Evolutionary conservation across 331 rosid species (phyloP).

Genomic region (Rosa hybrid): DNA sequence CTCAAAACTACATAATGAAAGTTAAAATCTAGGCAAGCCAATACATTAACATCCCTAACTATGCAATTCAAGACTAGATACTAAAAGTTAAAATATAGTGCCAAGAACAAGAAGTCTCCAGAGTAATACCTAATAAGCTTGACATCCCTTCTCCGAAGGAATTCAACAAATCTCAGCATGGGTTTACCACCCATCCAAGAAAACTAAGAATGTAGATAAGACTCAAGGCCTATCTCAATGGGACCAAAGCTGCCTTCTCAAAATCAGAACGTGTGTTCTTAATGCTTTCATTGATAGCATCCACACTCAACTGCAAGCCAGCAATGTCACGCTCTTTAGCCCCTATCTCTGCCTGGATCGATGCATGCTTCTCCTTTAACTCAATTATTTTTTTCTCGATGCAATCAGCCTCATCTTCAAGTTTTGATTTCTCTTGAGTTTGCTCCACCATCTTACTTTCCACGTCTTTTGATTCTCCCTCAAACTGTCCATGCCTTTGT

Average conservation of each 20-base stretch:
- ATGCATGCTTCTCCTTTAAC: constrained; percentile 31
- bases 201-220: not conserved
- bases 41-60: not conserved
- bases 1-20: not conserved
- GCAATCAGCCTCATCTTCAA: constrained; percentile 30
- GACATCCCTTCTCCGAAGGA: not conserved
- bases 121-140: not conserved
- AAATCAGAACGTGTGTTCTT: constrained; percentile 22
- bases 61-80: constrained; percentile 5
- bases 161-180: not conserved
- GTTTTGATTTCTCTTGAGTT: constrained; percentile 24
- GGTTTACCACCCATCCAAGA: not conserved
- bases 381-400: constrained; percentile 31
- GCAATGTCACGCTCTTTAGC: constrained; percentile 23
- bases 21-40: not conserved
- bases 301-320: constrained; percentile 9
- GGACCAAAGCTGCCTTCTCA: constrained; percentile 24
- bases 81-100: not conserved
- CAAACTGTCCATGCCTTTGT: constrained; percentile 26
- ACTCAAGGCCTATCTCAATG: constrained; percentile 7
- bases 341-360: constrained; percentile 22
- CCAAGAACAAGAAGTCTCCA: not conserved
- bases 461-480: constrained; percentile 22
- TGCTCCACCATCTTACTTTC: constrained; percentile 30
- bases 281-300: constrained; percentile 13